A percentile compares a stretch with the other conserved stretches of the same genome.
Evolutionary conservation across 768 basidiomycete genomes (phyloP).

Genomic region (Boletus barrowsii): DNA sequence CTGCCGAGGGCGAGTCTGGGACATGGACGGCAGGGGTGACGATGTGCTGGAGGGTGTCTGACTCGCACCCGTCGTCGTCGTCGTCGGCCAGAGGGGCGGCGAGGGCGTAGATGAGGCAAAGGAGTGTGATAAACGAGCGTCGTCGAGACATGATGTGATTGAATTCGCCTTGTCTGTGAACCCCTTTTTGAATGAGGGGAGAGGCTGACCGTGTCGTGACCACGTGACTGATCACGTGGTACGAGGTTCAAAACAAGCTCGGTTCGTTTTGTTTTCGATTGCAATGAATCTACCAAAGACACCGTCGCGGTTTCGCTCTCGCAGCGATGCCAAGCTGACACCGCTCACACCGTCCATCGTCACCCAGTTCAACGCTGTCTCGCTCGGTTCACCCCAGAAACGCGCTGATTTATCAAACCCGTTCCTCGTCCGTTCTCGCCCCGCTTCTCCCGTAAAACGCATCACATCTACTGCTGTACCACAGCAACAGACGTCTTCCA

Average conservation of each 20-base stretch:
- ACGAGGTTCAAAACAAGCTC: constrained; percentile 5
- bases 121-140: constrained; percentile 21
- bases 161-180: not conserved
- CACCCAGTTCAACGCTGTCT: constrained; percentile 39
- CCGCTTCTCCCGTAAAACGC: constrained; percentile 66
- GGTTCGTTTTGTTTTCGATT: not conserved
- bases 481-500: constrained; percentile 46
- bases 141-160: constrained; percentile 6
- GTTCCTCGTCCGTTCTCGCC: constrained; percentile 55
- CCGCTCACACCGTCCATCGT: constrained; percentile 46
- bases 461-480: constrained; percentile 48
- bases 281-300: constrained; percentile 40
- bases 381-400: constrained; percentile 30
- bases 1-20: constrained; percentile 1
- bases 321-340: constrained; percentile 45
- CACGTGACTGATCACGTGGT: constrained; percentile 18
- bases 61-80: not conserved
- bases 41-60: not conserved
- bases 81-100: constrained; percentile 8
- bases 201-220: constrained; percentile 20
- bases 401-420: constrained; percentile 59
- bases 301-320: constrained; percentile 44
- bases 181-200: not conserved
- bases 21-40: not conserved
- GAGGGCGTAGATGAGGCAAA: not conserved